Base-by-base conservation (phyloP, 306 rosid genomes). In the Albizia julibrissin region DNA sequence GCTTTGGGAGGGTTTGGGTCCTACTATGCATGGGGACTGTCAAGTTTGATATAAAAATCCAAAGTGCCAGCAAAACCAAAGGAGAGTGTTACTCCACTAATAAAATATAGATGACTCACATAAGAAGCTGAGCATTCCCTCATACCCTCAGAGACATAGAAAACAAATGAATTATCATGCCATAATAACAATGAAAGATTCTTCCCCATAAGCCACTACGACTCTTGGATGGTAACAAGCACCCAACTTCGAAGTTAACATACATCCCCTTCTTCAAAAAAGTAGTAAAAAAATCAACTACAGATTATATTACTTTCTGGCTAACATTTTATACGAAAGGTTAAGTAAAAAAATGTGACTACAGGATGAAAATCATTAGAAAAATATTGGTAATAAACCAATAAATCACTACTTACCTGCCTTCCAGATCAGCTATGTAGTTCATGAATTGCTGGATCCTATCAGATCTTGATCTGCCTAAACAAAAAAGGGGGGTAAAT, bases 401-500 rank as follows among this genome's bases (percentile, higher is more conserved):
- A 43, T 21, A 29, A 75, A 78, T 74, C 79, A 71, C 70, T 47
- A 49, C 16, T 77, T 91, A 93, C 99, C 91, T 91, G 87, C 84
- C 80, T 89, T 95, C 98, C 78, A 87, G 61, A 85, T 95, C 99
- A 82, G 99, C 76, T 87, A 95, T 91, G 85, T 93, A 93, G 73
- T 86, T 88, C 87, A 88, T 90, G 83, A 93, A 93, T 90, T 90
- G 94, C 83, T 85, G 90, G 86, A 91, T 86, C 90, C 97, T 95
- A 79, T 84, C 94, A 64, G 61, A 10, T 83, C 79, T 85, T 69
- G 86, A 85, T 69, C 84, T 87, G 70, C 90, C 99, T 95, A 85
- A 58, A 61, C 34, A 26, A 80, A 85, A 73, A 78, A 81, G 24
- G 27, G 27, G 74, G 80, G 59, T 74, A 82, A 44, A 72, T 24